Percentiles rank a stretch among this genome's conserved stretches.
Evolutionary conservation across 202 grass and related monocot genomes (phyloP).

Genomic region (Zizania palustris): DNA sequence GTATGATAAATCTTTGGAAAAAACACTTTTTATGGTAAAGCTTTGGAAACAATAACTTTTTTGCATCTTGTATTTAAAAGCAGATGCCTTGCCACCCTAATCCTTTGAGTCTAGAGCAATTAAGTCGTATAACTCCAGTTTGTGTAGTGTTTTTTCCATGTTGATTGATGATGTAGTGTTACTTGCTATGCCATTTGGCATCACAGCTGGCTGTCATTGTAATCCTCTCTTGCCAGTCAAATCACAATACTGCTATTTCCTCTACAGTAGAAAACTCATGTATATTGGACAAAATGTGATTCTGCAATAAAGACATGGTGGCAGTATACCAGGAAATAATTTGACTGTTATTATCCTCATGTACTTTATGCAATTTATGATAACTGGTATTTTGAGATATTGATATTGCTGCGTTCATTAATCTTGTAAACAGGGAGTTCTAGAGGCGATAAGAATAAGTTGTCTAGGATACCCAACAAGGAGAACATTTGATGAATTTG

Average conservation of each 20-base stretch:
- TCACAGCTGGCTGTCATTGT: neutral
- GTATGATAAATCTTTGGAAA: neutral
- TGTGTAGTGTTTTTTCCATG: neutral
- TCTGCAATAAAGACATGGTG: slow-evolving; percentile 5
- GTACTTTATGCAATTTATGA: slow-evolving; percentile 27
- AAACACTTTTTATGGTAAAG: neutral
- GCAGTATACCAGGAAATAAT: slow-evolving; percentile 2
- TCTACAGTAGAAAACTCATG: neutral
- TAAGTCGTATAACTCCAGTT: neutral
- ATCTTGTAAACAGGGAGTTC: slow-evolving; percentile 69
- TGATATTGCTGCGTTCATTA: slow-evolving; percentile 21
- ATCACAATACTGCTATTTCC: neutral
- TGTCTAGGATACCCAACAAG: slow-evolving; percentile 91
- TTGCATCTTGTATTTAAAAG: neutral
- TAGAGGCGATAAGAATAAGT: slow-evolving; percentile 98
- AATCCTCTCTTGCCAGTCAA: neutral
- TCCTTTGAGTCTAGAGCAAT: neutral
- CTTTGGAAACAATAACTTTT: neutral
- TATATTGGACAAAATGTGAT: slow-evolving; percentile 6
- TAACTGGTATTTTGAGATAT: slow-evolving; percentile 18
- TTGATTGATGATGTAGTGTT: neutral
- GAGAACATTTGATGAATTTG: slow-evolving; percentile 88
- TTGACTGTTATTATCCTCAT: slow-evolving; percentile 6
- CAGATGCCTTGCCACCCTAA: neutral
- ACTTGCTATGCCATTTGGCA: neutral